phyloP scores from a whole-genome alignment of 331 rosid genomes.

The Telfairia occidentalis region DNA sequence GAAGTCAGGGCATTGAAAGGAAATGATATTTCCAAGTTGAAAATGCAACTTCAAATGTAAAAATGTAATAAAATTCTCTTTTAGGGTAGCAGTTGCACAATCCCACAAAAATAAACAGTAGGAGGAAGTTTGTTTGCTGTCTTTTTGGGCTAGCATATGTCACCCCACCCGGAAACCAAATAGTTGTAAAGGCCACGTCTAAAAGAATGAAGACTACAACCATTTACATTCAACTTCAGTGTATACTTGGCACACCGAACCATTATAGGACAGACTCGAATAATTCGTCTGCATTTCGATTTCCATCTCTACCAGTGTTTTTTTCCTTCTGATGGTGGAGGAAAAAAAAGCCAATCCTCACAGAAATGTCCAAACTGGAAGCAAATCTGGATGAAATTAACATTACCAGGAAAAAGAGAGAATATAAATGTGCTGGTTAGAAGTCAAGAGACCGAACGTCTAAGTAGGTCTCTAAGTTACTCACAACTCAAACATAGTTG shows the following conservation, averaged over 20 bases:
- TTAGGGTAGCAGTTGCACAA: neutral
- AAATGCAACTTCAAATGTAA: constrained; percentile 7
- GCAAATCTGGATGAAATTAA: neutral
- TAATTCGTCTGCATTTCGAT: neutral
- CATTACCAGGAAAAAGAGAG: neutral
- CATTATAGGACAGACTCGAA: neutral
- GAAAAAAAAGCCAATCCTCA: neutral
- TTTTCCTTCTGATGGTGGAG: neutral
- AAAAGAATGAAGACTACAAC: neutral
- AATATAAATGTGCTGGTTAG: neutral
- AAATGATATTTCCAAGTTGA: neutral
- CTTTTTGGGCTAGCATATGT: neutral
- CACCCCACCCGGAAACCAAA: neutral
- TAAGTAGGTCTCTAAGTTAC: no score
- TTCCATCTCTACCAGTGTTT: neutral
- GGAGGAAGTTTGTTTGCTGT: neutral
- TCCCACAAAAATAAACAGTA: neutral
- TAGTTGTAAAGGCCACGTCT: neutral
- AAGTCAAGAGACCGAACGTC: neutral
- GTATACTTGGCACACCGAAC: neutral
- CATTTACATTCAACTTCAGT: neutral
- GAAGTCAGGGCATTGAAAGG: neutral
- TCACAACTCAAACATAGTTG: neutral
- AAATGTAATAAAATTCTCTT: neutral
- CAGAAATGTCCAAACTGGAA: neutral